Base-by-base conservation (phyloP, 2,329 filamentous ascomycete species). In the Neofusicoccum sp. region DNA sequence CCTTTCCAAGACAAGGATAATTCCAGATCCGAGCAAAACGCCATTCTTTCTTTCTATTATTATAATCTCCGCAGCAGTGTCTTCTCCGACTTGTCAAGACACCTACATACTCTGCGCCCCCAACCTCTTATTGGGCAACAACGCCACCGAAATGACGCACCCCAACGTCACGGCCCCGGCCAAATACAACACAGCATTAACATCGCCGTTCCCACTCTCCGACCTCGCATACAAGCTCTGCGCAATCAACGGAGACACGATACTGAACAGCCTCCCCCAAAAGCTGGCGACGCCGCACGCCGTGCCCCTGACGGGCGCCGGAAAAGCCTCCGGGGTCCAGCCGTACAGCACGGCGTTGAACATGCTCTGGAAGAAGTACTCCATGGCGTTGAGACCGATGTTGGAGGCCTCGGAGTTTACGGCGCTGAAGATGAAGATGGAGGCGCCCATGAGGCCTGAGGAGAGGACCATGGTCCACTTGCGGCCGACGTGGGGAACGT, bases 241-340 rank as follows among this genome's bases (percentile, higher is more conserved):
- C 4, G 81, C 82, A 58, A 84, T 82, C 38, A 86, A 66, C 0
- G 84, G 84, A 38, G 81, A 82, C 14, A 86, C 77, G 45, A 86
- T 86, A 8, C 82, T 80, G 64, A 84, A 84, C 26, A 86, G 58
- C 1, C 84, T 70, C 1, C 84, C 84, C 82, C 82, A 85, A 66
- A 85, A 86, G 62, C 80, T 82, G 1, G 83, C 82, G 11, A 85
- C 63, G 0, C 84, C 84, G 65, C 80, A 82, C 0, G 84, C 74
- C 0, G 80, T 84, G 3, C 80, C 82, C 36, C 80, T 69, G 14
- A 84, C 77, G 0, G 78, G 76, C 3, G 81, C 79, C 0, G 80
- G 79, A 63, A 82, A 83, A 5, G 78, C 76, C 64, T 82, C 80
- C 1, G 80, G 80, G 2, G 80, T 82, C 75, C 78, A 82, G 9